A percentile compares a stretch with the other conserved stretches of the same genome.
phyloP scores from a whole-genome alignment of 176 grass and related monocot species.

The Cenchrus americanus region DNA sequence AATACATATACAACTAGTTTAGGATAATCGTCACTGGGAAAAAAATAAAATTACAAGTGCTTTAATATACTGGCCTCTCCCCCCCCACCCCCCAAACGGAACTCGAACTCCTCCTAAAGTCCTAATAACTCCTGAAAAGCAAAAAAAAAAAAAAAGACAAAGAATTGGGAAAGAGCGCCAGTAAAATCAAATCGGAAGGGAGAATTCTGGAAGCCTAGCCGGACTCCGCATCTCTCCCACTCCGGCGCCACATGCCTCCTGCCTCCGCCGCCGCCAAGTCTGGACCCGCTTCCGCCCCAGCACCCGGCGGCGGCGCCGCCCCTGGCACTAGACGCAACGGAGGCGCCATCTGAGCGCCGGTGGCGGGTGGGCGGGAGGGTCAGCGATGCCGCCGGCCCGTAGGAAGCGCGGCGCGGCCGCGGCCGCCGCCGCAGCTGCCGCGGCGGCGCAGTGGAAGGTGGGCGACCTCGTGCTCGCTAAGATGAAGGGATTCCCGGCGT shows the following conservation, averaged over 20 bases:
- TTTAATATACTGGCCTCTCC: not conserved
- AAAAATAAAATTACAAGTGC: no score
- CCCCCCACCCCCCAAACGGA: not conserved
- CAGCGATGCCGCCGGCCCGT: conserved; percentile 73
- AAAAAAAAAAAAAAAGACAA: not conserved
- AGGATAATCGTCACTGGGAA: no score
- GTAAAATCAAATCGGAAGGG: conserved; percentile 46
- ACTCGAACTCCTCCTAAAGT: not conserved
- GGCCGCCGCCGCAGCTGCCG: conserved; percentile 52
- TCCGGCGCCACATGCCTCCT: conserved; percentile 48
- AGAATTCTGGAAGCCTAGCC: conserved; percentile 50
- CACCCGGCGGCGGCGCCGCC: conserved; percentile 34
- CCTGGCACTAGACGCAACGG: conserved; percentile 26
- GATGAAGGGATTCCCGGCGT: conserved; percentile 95
- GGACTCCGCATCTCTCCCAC: conserved; percentile 29
- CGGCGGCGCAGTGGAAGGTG: conserved; percentile 89
- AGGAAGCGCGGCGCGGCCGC: conserved; percentile 61
- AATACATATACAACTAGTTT: no score
- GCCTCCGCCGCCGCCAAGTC: conserved; percentile 24
- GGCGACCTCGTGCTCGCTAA: conserved; percentile 99
- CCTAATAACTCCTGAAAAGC: conserved; percentile 13
- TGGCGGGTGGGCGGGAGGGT: conserved; percentile 41
- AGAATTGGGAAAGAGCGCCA: conserved; percentile 15
- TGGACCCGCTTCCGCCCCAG: conserved; percentile 18
- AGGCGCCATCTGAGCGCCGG: conserved; percentile 1